A percentile compares a stretch with the other conserved stretches of the same genome.
Evolutionary conservation across 192 early-diverging fungal genomes (phyloP).

Genomic region (Phycomyces nitens): DNA sequence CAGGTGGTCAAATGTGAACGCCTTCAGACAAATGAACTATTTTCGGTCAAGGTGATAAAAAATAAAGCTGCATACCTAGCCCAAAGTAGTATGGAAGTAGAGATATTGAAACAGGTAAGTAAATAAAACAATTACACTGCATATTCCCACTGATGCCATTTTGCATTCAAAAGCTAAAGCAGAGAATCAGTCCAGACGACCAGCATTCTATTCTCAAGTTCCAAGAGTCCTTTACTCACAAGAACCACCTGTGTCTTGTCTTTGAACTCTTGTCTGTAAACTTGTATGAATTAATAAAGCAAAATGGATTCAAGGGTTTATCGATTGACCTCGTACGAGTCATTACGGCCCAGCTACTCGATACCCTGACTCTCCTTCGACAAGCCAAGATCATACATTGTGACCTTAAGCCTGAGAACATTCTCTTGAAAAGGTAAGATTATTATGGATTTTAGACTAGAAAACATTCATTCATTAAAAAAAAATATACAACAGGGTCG

Average conservation of each 20-base stretch:
- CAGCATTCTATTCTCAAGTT: constrained; percentile 85
- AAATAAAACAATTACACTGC: background rate
- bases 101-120: constrained; percentile 77
- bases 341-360: constrained; percentile 86
- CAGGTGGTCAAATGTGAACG: constrained; percentile 96
- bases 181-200: constrained; percentile 74
- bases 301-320: constrained; percentile 93
- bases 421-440: constrained; percentile 79
- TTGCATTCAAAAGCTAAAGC: constrained; percentile 64
- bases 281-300: constrained; percentile 93
- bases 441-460: too few relatives aligned
- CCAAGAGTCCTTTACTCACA: constrained; percentile 87
- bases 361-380: constrained; percentile 78
- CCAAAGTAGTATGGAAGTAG: constrained; percentile 92
- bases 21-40: constrained; percentile 79
- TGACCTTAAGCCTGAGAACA: constrained; percentile 98
- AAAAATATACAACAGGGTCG: too few relatives aligned
- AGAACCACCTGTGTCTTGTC: constrained; percentile 88
- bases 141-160: background rate
- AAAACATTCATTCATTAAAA: too few relatives aligned
- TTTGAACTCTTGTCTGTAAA: constrained; percentile 95
- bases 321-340: constrained; percentile 87
- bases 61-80: constrained; percentile 94
- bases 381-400: constrained; percentile 91
- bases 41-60: constrained; percentile 96